Percentiles rank a stretch among this genome's conserved stretches.
These are phyloP conservation scores for Rubroboletus satanas DNA, from an alignment of 768 basidiomycete species.

Conservation along the genomic window DNA sequence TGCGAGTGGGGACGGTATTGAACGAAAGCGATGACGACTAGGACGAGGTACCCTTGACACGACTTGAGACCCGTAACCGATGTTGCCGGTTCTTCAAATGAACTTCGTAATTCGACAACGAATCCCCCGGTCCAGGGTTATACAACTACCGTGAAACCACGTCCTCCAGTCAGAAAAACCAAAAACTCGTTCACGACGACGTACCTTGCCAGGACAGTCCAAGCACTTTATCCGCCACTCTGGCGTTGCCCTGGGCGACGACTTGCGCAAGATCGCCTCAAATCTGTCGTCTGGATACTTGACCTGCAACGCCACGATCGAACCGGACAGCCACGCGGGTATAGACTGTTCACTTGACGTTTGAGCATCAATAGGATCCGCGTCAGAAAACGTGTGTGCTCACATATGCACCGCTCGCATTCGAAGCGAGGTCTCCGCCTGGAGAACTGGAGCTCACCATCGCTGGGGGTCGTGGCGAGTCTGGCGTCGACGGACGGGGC, in stretches of 20 bases:
- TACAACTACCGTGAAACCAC: slow-evolving; percentile 55
- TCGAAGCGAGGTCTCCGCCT: slow-evolving; percentile 7
- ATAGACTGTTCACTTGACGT: slow-evolving; percentile 36
- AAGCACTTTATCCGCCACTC: slow-evolving; percentile 92
- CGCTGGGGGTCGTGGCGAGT: slow-evolving; percentile 18
- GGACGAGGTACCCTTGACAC: slow-evolving; percentile 29
- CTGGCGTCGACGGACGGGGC: slow-evolving; percentile 23
- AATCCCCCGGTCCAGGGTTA: slow-evolving; percentile 85
- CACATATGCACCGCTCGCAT: slow-evolving; percentile 24
- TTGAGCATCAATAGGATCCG: slow-evolving; percentile 33
- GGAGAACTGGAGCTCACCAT: slow-evolving; percentile 19
- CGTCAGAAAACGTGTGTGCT: slow-evolving; percentile 18
- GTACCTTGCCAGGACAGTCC: slow-evolving; percentile 91
- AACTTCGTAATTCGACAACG: slow-evolving; percentile 85
- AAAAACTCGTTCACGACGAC: not conserved
- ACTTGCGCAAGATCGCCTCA: slow-evolving; percentile 65
- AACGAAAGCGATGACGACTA: slow-evolving; percentile 10
- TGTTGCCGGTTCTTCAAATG: slow-evolving; percentile 86
- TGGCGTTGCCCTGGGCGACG: slow-evolving; percentile 47
- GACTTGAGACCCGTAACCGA: slow-evolving; percentile 66
- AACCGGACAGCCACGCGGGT: slow-evolving; percentile 67
- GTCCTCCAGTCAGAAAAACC: not conserved
- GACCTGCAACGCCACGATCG: slow-evolving; percentile 63
- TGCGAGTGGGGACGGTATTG: not conserved
- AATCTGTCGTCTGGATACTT: slow-evolving; percentile 82